A percentile compares a stretch with the other conserved stretches of the same genome.
Evolutionary conservation across 2,329 filamentous ascomycete genomes (phyloP).

Genomic region (Emydomyces testavorans): DNA sequence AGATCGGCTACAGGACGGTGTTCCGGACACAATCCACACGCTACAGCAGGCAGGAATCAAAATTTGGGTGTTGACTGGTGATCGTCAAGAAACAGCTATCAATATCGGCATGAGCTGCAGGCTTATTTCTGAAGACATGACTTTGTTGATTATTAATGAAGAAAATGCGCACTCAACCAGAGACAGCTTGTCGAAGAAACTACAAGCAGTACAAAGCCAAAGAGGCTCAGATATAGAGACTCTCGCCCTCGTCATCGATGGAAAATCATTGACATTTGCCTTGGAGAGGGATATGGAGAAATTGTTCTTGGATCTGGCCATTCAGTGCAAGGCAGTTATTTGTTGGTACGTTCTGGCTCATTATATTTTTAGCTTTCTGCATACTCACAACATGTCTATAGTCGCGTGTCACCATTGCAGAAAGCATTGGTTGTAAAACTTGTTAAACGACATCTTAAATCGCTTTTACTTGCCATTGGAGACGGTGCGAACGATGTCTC

Average conservation of each 20-base stretch:
- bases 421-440: conserved; percentile 97
- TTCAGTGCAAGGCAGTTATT: conserved; percentile 97
- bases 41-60: conserved; percentile 95
- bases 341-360: conserved; percentile 67
- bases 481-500: conserved; percentile 99
- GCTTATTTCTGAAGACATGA: conserved; percentile 97
- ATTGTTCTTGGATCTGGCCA: conserved; percentile 78
- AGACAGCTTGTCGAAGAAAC: conserved; percentile 85
- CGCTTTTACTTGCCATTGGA: conserved; percentile 87
- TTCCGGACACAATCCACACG: conserved; percentile 95
- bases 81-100: conserved; percentile 96
- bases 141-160: conserved; percentile 90
- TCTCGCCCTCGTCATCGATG: conserved; percentile 86
- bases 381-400: conserved; percentile 28
- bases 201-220: conserved; percentile 79
- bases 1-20: conserved; percentile 90
- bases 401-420: conserved; percentile 89
- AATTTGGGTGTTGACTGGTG: conserved; percentile 94
- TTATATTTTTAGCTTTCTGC: too few species aligned
- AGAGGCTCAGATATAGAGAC: conserved; percentile 55
- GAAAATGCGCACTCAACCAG: conserved; percentile 66
- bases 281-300: conserved; percentile 91
- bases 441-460: conserved; percentile 86
- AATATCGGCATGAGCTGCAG: conserved; percentile 99
- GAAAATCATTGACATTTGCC: conserved; percentile 85